Base-by-base conservation (phyloP, 495 filamentous ascomycete species). In the Neurospora sp. region DNA sequence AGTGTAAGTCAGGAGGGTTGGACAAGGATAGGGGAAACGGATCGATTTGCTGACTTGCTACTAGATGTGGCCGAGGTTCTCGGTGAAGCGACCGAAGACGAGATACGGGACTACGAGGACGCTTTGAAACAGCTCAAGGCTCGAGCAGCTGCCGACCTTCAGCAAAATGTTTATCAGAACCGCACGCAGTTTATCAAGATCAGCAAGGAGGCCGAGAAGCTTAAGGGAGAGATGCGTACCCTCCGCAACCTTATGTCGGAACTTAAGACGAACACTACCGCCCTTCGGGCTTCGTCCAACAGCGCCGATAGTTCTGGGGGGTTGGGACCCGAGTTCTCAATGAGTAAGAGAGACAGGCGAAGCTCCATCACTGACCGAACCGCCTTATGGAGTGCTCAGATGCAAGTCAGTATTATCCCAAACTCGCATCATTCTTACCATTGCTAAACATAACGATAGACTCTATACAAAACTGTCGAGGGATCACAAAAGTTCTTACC, bases 161-260 rank as follows among this genome's bases (percentile, higher is more conserved):
- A 98, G 77, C 92, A 96, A 77, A 99, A 94, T 84, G 93, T 99
- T 40, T 97, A 95, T 81, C 94, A 98, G 78, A 99, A 99, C 81
- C 90, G 96, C 65, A 97, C 94, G 0, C 95, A 98, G 77, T 99
- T 99, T 82, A 97, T 99, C 85, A 95, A 96, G 77, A 98, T 99
- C 81, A 97, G 93, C 80, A 96, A 97, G 83, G 96, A 99, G 82
- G 97, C 97, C 3, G 96, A 99, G 77, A 97, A 97, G 81, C 88
- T 99, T 70, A 98, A 97, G 79, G 88, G 90, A 65, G 96, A 99
- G 81, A 98, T 99, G 95, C 89, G 94, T 31, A 90, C 92, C 3
- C 89, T 99, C 4, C 87, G 92, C 22, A 90, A 90, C 61, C 85
- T 98, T 59, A 97, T 98, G 89, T 90, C 92, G 35, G 96, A 99